Evolutionary conservation across 106 monocot genomes (phyloP), one percentile per base, ranked within the genome.

Genomic region (Agapanthus africanus): DNA sequence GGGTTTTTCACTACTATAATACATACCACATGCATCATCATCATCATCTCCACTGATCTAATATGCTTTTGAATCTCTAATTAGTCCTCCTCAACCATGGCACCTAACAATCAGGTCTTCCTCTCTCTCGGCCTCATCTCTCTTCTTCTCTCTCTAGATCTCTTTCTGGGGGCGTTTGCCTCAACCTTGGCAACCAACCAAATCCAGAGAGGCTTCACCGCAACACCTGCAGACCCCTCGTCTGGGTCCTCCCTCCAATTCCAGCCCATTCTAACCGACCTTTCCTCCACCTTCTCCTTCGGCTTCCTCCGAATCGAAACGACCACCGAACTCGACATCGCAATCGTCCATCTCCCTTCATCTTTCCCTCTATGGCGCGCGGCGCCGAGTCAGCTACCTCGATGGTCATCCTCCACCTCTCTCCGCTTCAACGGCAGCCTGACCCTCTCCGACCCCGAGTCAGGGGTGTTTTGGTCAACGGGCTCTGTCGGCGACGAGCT

Each of bases 271-370:
- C 79, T 88, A 31, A 14, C 81, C 30, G 88, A 89, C n/a, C 82
- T 82, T 1, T 79, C 74, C 22, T 79, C 74, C 54, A 38, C 47
- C 22, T 85, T 89, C 77, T 73, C 85, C 19, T 40, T 89, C 16
- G 88, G 82, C 4, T 89, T 89, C 73, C 82, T 85, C 65, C 71
- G 40, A 3, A 46, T 77, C 57, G 47, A 73, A 44, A n/a, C n/a
- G n/a, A 52, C 79, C 16, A 47, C 68, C 37, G 35, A 67, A 3
- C 82, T 89, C 64, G 85, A 85, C 72, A 79, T 89, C 41, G 88
- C 79, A 40, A 59, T 89, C 40, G n/a, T 85, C 61, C 88, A 85
- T 70, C 77, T 82, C 21, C 82, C 85, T 4, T 89, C 88, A 11
- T 67, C 70, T 18, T 35, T 73, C 27, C 74, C 84, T 1, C 40